Percentiles rank a stretch among this genome's conserved stretches.
Conservation (phyloP, 1,284 basidiomycete species). For the Trametes hirsuta region DNA sequence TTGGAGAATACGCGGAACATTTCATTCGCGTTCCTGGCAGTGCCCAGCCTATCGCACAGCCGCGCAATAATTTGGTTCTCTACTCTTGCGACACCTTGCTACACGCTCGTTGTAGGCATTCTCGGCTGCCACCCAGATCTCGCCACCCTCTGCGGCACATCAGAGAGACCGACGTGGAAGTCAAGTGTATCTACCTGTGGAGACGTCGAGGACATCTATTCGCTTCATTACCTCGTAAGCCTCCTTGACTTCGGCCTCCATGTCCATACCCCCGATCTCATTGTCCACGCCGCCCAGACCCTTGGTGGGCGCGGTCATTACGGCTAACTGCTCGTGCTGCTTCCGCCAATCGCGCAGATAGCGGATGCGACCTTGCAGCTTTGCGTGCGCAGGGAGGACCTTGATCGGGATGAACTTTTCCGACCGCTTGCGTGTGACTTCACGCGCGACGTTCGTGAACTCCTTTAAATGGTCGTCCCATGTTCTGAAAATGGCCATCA, state of each 20-base stretch:
- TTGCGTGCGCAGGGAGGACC: conserved; percentile 88
- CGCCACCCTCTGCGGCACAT: conserved; percentile 79
- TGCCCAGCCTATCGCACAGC: conserved; percentile 90
- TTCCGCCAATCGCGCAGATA: conserved; percentile 95
- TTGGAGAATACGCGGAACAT: conserved; percentile 99
- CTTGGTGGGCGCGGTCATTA: conserved; percentile 96
- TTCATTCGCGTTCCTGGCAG: conserved; percentile 95
- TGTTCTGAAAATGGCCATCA: conserved; percentile 84
- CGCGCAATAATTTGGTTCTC: conserved; percentile 99
- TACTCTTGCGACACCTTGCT: conserved; percentile 76
- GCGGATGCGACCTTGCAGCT: conserved; percentile 86
- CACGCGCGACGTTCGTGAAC: conserved; percentile 96
- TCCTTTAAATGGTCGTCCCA: conserved; percentile 99
- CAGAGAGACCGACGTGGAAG: not conserved
- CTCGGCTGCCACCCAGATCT: conserved; percentile 97
- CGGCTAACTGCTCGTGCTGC: conserved; percentile 95
- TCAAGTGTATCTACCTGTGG: conserved; percentile 51
- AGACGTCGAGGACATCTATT: conserved; percentile 95
- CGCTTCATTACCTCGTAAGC: conserved; percentile 95
- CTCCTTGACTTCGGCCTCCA: conserved; percentile 96
- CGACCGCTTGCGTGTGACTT: conserved; percentile 88
- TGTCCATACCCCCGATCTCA: conserved; percentile 85
- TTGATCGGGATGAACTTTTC: conserved; percentile 99
- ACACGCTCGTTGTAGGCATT: conserved; percentile 93
- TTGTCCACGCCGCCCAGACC: conserved; percentile 75